Percentiles rank a stretch among this genome's conserved stretches.
Evolutionary conservation across 331 rosid species (phyloP).

Genomic region (Erythrophleum ivorense): DNA sequence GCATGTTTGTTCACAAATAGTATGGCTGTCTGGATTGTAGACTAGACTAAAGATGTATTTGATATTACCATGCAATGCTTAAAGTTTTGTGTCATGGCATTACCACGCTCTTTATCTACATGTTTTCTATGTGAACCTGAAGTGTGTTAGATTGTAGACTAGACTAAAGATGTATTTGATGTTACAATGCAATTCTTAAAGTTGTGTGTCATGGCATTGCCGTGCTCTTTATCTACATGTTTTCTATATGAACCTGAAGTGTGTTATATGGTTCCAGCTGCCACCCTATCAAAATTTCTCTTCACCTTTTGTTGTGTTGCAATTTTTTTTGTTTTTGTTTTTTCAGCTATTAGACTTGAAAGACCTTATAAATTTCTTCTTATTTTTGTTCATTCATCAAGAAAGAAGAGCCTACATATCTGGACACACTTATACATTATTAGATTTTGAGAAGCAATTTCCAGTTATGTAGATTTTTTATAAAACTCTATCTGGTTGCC

Average conservation of each 20-base stretch:
- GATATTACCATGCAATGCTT: slow-evolving; percentile 2
- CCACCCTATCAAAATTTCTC: neutral
- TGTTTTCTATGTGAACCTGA: neutral
- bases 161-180: slow-evolving; percentile 14
- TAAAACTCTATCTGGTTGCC: neutral
- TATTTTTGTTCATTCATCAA: slow-evolving; percentile 9
- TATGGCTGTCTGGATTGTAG: slow-evolving; percentile 16
- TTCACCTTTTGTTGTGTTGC: neutral
- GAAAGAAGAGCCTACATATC: neutral
- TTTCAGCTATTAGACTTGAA: neutral
- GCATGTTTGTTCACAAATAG: slow-evolving; percentile 24
- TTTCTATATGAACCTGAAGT: neutral
- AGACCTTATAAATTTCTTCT: neutral
- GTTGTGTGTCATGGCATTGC: neutral
- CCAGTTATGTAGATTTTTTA: slow-evolving; percentile 2
- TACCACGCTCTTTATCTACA: neutral
- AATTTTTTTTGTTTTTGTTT: neutral
- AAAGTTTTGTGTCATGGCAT: neutral
- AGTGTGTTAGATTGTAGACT: neutral
- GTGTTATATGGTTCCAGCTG: slow-evolving; percentile 11
- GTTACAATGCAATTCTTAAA: neutral
- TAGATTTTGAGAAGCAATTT: slow-evolving; percentile 21
- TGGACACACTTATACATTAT: neutral
- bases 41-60: slow-evolving; percentile 15
- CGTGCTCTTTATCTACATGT: neutral